Base-by-base conservation (phyloP, 2,329 filamentous ascomycete genomes). In the Colletotrichum orbiculare region DNA sequence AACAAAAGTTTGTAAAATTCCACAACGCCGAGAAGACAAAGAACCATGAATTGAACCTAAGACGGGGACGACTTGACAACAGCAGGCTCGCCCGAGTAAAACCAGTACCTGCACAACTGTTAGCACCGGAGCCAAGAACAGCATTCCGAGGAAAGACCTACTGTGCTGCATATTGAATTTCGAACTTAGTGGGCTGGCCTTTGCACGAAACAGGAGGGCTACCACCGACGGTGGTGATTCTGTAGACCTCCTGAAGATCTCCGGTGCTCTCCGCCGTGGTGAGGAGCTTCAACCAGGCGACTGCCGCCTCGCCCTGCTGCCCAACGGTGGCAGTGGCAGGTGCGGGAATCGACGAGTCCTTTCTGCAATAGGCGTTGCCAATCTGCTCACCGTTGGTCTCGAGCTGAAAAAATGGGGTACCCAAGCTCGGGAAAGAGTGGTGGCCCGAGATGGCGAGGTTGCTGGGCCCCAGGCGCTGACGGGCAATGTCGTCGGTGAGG, bases 161-260 rank as follows among this genome's bases (percentile, higher is more conserved):
- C 85, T 94, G 87, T 46, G 94, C 89, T 38, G 92, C 84, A 78
- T 98, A 97, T 73, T 94, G 83, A 12, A 97, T 87, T 67, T 89
- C 81, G 70, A 97, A 94, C 1, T 78, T 73, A 10, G 83, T 81
- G 0, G 82, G 76, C 82, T 88, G 83, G 10, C 88, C 91, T 39
- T 85, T 75, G 75, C 95, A 98, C 0, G 88, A 91, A 34, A 85
- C 81, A 0, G 94, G 94, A 2, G 93, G 79, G 50, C 85, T 87
- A 10, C 95, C 95, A 34, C 94, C 94, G 1, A 91, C 93, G 10
- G 95, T 98, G 72, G 92, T 85, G 48, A 97, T 80, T 11, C 95
- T 87, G 79, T 95, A 98, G 33, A 97, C 89, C 75, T 93, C 88
- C 75, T 89, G 86, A 70, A 92, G 87, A 48, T 82, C 79, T 2